Evolutionary conservation across 495 filamentous ascomycete genomes (phyloP), one percentile per base, ranked within the genome.

Genomic region (Opeltia flavorubescens): DNA sequence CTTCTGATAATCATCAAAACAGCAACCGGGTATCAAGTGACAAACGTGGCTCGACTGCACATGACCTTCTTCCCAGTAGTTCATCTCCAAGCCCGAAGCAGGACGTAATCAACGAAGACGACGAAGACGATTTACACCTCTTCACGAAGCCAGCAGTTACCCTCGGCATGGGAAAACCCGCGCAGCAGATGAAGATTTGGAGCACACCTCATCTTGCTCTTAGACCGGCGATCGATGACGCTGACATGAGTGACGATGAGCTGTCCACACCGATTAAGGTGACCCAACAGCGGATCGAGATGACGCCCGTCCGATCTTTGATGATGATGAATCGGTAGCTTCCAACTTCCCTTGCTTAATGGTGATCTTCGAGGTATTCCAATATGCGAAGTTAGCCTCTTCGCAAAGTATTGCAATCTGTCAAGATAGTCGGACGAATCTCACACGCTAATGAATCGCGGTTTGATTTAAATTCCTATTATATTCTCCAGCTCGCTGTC

Each of bases 401-500:
- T n/a, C n/a, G n/a, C n/a, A n/a, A n/a, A n/a, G n/a, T n/a, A n/a
- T n/a, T n/a, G 9, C 30, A 33, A n/a, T 33, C 30, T 33, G 30
- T 33, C 9, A 9, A 9, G 15, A 33, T 15, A n/a, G 30, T 33
- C 15, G 30, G 15, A n/a, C 30, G 30, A 33, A 33, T 15, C 15
- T 9, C 9, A 33, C 30, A 9, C 30, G 15, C 15, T 15, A 9
- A n/a, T 33, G 30, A n/a, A 9, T 15, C 30, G 9, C 15, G n/a
- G 18, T 15, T 21, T 30, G 23, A 33, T 44, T 3, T 29, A 23
- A 44, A 15, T 28, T 9, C 42, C 43, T 26, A 76, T 50, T 15
- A 78, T 68, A 49, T 76, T 69, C 44, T 67, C 64, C 11, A 78
- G 60, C 50, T 63, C 69, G 5, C 66, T 75, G 48, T 71, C 68